These are phyloP conservation scores for Macroventuria anomochaeta DNA, from an alignment of 2,329 filamentous ascomycete species.

Conservation along the genomic window DNA sequence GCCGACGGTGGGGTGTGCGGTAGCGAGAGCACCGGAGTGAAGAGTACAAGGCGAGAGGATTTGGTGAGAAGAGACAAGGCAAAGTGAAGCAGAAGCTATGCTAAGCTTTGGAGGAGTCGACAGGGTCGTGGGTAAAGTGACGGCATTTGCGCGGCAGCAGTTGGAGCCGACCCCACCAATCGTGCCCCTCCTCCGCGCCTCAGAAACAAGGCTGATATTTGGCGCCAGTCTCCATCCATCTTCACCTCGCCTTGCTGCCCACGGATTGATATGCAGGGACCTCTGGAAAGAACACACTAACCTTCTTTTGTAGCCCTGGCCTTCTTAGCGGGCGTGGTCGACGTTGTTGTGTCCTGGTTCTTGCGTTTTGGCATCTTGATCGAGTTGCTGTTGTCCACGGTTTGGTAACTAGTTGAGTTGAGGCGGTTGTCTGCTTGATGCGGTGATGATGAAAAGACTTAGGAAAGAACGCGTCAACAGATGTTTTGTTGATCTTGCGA, in stretches of 20 bases:
- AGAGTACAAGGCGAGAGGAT: neutral
- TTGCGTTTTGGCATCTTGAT: conserved; percentile 13
- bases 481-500: neutral
- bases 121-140: conserved; percentile 23
- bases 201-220: conserved; percentile 4
- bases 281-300: neutral
- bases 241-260: neutral
- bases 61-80: neutral
- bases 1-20: neutral
- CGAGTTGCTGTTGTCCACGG: neutral
- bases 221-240: neutral
- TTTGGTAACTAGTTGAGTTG: neutral
- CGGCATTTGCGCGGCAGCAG: conserved; percentile 28
- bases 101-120: conserved; percentile 6
- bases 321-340: neutral
- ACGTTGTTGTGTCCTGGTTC: neutral
- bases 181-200: conserved; percentile 11
- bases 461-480: neutral
- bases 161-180: conserved; percentile 27
- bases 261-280: too few species aligned
- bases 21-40: neutral
- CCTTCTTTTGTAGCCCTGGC: neutral
- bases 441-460: neutral
- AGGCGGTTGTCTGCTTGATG: neutral
- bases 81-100: conserved; percentile 7